Evolutionary conservation across 1,284 basidiomycete genomes (phyloP).

Genomic region (Cystobasidium pallidum): DNA sequence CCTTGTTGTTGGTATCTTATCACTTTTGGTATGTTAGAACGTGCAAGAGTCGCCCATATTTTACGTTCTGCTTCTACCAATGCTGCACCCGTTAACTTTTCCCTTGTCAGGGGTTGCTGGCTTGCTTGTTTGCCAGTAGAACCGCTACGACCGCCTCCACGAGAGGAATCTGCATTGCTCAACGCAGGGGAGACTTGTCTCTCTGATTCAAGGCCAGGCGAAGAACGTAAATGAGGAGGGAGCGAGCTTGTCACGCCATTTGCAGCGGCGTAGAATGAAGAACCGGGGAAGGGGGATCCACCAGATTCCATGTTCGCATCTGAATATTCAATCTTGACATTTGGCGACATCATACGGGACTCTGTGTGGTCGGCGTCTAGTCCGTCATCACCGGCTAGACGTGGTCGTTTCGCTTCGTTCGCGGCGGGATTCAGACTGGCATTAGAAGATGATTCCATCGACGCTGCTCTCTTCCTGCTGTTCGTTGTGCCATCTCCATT

Average conservation of each 20-base stretch:
- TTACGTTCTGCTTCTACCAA: constrained; percentile 35
- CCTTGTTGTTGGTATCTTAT: constrained; percentile 33
- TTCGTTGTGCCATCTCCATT: neutral
- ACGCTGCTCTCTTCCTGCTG: constrained; percentile 38
- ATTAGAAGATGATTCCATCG: constrained; percentile 16
- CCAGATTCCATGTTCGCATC: constrained; percentile 17
- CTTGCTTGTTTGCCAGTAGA: constrained; percentile 9
- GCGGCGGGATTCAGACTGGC: neutral
- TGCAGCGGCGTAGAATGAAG: neutral
- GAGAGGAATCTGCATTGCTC: constrained; percentile 13
- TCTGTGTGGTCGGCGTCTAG: neutral
- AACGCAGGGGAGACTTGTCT: constrained; percentile 17
- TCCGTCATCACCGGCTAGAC: neutral
- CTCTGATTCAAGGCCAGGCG: constrained; percentile 26
- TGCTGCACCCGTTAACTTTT: constrained; percentile 24
- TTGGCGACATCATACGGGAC: neutral
- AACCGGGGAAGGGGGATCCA: neutral
- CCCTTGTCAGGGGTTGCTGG: neutral
- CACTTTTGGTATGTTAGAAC: constrained; percentile 50
- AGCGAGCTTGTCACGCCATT: neutral
- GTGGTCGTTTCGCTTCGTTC: constrained; percentile 22
- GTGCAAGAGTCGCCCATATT: constrained; percentile 52
- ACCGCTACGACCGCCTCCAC: neutral
- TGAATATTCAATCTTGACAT: constrained; percentile 24
- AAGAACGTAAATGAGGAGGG: constrained; percentile 26